phyloP scores from a whole-genome alignment of 176 grass and related monocot genomes.

The Echinochloa phyllopogon region DNA sequence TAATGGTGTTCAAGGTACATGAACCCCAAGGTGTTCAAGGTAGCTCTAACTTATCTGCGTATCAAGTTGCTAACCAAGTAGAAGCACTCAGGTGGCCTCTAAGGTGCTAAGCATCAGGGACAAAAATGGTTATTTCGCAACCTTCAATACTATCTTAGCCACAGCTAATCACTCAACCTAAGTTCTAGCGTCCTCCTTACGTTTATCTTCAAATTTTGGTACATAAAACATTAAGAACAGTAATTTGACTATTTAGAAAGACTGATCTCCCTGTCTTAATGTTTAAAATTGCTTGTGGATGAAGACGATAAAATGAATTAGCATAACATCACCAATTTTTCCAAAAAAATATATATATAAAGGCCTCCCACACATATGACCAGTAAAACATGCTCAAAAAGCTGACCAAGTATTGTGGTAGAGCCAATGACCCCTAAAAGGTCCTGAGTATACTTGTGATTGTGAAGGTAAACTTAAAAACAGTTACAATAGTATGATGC shows the following conservation, averaged over 20 bases:
- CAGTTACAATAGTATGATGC: background rate
- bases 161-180: background rate
- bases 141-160: background rate
- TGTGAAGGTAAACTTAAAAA: background rate
- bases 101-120: background rate
- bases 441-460: background rate
- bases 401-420: background rate
- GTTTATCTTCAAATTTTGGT: background rate
- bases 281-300: slow-evolving; percentile 10
- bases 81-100: background rate
- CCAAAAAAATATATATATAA: background rate
- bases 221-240: background rate
- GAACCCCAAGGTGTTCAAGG: background rate
- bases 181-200: background rate
- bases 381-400: slow-evolving; percentile 1
- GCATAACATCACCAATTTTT: background rate
- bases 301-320: slow-evolving; percentile 20
- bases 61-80: background rate
- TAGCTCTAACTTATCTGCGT: background rate
- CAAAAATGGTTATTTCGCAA: background rate
- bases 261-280: background rate
- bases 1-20: background rate
- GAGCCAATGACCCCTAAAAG: background rate
- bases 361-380: background rate
- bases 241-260: background rate